phyloP scores from a whole-genome alignment of 768 basidiomycete genomes.

The Psilocybe tampanensis region DNA sequence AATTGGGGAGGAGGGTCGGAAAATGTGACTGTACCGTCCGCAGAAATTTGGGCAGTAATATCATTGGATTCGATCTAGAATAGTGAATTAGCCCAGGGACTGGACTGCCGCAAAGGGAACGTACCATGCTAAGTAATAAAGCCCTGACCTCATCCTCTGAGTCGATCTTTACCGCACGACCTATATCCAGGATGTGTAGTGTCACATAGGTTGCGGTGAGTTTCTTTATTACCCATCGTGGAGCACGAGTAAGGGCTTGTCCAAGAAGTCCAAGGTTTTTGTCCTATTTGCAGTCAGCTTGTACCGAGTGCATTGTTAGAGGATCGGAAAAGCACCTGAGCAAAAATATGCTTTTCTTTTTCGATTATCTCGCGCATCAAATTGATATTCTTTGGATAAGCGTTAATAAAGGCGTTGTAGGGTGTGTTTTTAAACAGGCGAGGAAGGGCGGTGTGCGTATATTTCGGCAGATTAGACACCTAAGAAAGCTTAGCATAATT shows the following conservation, averaged over 20 bases:
- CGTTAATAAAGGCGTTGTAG: constrained; percentile 63
- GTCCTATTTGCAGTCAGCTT: constrained; percentile 45
- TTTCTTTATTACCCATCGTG: constrained; percentile 78
- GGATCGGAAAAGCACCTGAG: constrained; percentile 40
- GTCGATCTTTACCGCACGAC: constrained; percentile 50
- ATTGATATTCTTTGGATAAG: constrained; percentile 61
- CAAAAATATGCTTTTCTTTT: constrained; percentile 58
- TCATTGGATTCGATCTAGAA: constrained; percentile 70
- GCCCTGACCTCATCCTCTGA: constrained; percentile 56
- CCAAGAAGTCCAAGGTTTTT: constrained; percentile 70
- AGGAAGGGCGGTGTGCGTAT: constrained; percentile 58
- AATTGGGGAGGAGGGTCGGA: constrained; percentile 63
- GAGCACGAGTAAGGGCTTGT: constrained; percentile 69
- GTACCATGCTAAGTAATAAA: constrained; percentile 75
- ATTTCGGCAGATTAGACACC: constrained; percentile 67
- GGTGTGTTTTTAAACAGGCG: constrained; percentile 69
- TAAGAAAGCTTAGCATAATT: constrained; percentile 16
- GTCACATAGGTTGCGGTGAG: constrained; percentile 85
- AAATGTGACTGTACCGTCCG: constrained; percentile 74
- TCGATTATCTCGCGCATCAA: constrained; percentile 48
- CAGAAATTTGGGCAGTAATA: constrained; percentile 69
- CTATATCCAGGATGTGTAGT: constrained; percentile 74
- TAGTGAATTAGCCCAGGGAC: not conserved
- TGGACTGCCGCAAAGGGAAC: not conserved
- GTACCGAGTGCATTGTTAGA: not conserved